phyloP scores from a whole-genome alignment of 2,329 filamentous ascomycete genomes.

The Beauveria brongniartii region DNA sequence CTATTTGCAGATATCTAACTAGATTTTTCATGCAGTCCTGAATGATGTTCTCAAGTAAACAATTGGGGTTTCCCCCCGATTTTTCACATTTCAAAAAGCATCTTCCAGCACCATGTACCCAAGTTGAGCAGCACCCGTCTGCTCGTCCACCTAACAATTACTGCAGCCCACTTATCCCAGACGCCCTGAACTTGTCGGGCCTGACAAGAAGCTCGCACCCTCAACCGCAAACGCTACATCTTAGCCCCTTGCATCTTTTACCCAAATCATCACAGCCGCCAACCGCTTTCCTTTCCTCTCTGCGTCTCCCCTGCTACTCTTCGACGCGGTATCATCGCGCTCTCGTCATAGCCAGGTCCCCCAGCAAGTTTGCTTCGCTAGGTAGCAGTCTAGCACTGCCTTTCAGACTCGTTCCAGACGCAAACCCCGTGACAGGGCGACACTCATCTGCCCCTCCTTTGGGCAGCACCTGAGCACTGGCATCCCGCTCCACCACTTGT shows the following conservation, averaged over 20 bases:
- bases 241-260: background rate
- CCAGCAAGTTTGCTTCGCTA: slow-evolving; percentile 2
- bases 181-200: background rate
- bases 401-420: slow-evolving; percentile 7
- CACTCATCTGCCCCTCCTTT: slow-evolving; percentile 12
- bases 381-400: background rate
- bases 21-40: too few species aligned
- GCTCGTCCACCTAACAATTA: background rate
- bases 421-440: slow-evolving; percentile 12
- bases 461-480: slow-evolving; percentile 8
- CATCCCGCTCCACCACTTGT: slow-evolving; percentile 9
- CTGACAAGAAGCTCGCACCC: background rate
- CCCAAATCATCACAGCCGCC: background rate
- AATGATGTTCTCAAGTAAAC: too few species aligned
- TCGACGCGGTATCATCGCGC: slow-evolving; percentile 2
- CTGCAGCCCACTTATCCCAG: slow-evolving; percentile 7
- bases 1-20: background rate
- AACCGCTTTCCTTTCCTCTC: background rate
- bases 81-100: too few species aligned
- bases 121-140: too few species aligned
- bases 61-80: too few species aligned
- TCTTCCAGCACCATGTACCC: too few species aligned
- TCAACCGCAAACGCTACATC: slow-evolving; percentile 1
- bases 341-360: background rate
- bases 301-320: background rate